Base-by-base conservation (phyloP, 148 eudicot genomes). In the Selenicereus undatus region DNA sequence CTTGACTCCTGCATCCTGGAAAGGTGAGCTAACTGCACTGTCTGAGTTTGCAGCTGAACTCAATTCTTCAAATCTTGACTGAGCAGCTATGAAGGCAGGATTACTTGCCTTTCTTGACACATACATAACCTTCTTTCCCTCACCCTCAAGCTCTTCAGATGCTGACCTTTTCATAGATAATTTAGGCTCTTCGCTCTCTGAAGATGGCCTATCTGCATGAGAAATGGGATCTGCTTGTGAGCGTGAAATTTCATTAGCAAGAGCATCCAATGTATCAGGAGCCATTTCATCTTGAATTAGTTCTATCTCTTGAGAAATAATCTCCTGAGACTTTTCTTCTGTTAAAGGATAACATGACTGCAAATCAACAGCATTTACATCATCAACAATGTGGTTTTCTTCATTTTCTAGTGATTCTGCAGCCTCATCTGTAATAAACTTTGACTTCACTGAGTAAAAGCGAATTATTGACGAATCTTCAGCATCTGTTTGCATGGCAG, bases 41-140 rank as follows among this genome's bases (percentile, higher is more conserved):
- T 74, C 85, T 32, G 84, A 82, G 76, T 78, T 83, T 36, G 83
- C 73, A 71, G 86, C 69, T 20, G 88, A 89, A 77, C 87, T 87
- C 83, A 91, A 79, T 81, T 84, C 98, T 83, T 89, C 87, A 81
- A 91, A 93, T 74, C 90, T 91, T 50, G 94, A 90, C 86, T 90
- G 91, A 75, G 88, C 96, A 69, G 91, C 93, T 78, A 90, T 82
- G 82, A 91, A 90, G 29, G 93, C 89, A 75, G 95, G 91, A 84
- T 90, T 91, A 72, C 88, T 88, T 69, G 90, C 85, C 83, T 88
- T 95, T 76, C 88, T 88, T 56, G 88, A 86, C 74, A 89, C 93
- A 81, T 74, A 82, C 26, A 71, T 83, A 81, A 84, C 70, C 82
- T 88, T 89, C 86, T 87, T 89, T 80, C 80, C 92, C 78, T 91